These are phyloP conservation scores for Sarcomyxa edulis DNA, from an alignment of 768 basidiomycete species.

Conservation along the genomic window DNA sequence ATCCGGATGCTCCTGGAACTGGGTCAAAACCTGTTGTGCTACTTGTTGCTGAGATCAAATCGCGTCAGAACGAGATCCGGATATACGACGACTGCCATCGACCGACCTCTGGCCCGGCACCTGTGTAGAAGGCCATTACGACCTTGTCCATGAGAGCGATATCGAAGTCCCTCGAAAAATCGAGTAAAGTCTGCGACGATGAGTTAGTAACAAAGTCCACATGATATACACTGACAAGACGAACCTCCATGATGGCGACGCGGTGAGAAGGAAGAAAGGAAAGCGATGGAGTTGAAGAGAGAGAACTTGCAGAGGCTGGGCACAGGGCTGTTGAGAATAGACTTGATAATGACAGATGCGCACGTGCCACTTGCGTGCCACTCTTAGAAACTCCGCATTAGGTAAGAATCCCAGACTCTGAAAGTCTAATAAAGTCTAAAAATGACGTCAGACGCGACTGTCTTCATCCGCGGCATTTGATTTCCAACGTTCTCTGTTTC, in stretches of 20 bases:
- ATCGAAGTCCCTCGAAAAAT: slow-evolving; percentile 93
- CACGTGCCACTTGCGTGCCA: too few relatives aligned
- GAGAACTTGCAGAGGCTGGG: not conserved
- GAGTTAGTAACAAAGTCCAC: slow-evolving; percentile 15
- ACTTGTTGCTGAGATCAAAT: slow-evolving; percentile 71
- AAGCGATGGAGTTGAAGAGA: slow-evolving; percentile 1
- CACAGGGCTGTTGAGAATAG: not conserved
- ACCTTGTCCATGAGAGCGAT: slow-evolving; percentile 90
- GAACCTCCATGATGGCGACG: slow-evolving; percentile 45
- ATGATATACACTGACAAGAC: slow-evolving; percentile 11
- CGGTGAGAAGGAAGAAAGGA: slow-evolving; percentile 1
- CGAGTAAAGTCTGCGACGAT: slow-evolving; percentile 62
- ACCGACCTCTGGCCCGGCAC: slow-evolving; percentile 76
- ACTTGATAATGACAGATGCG: slow-evolving; percentile 2
- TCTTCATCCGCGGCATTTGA: not conserved
- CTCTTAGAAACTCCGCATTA: not conserved
- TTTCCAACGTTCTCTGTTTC: not conserved
- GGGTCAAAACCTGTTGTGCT: slow-evolving; percentile 91
- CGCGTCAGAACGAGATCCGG: slow-evolving; percentile 4
- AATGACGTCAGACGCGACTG: not conserved
- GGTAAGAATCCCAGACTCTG: not conserved
- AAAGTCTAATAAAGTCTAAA: slow-evolving; percentile 1
- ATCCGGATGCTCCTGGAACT: slow-evolving; percentile 94
- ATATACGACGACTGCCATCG: slow-evolving; percentile 4
- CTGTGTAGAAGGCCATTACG: slow-evolving; percentile 87